These are phyloP conservation scores for Trichoderma asperellum DNA, from an alignment of 2,329 filamentous ascomycete species.

Conservation along the genomic window DNA sequence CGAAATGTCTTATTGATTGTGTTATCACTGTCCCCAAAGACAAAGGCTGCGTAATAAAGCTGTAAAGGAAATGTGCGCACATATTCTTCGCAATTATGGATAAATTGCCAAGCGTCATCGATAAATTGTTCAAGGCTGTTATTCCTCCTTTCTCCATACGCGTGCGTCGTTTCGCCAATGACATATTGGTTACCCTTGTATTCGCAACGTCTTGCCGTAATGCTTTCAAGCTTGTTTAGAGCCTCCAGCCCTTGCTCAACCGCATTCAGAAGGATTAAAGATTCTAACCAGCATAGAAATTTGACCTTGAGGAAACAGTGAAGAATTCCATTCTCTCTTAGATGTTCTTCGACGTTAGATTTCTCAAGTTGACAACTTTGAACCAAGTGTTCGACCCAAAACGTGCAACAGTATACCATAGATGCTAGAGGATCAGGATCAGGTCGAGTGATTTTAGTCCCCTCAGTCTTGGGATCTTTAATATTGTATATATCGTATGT, in stretches of 20 bases:
- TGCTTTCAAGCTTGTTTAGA: not conserved
- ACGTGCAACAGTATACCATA: not conserved
- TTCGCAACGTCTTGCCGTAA: not conserved
- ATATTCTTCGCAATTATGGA: not conserved
- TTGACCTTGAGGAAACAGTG: not conserved
- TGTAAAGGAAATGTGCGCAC: not conserved
- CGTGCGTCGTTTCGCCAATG: not conserved
- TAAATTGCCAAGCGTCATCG: not conserved
- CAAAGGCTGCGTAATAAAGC: not conserved
- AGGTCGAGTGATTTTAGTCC: not conserved
- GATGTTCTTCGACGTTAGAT: too few relatives aligned
- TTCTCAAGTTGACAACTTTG: not conserved
- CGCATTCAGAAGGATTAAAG: not conserved
- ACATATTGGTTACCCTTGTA: not conserved
- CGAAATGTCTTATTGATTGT: not conserved
- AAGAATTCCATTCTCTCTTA: not conserved
- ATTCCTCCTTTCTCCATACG: not conserved
- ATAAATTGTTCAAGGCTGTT: not conserved
- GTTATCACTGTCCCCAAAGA: not conserved
- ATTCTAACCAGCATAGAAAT: not conserved
- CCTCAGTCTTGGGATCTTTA: rapidly evolving
- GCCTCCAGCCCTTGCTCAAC: not conserved
- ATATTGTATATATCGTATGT: not conserved
- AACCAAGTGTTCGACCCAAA: not conserved
- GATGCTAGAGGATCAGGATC: not conserved